phyloP scores from a whole-genome alignment of 805 yeast species.

The Wickerhamomyces chaumierensis region DNA sequence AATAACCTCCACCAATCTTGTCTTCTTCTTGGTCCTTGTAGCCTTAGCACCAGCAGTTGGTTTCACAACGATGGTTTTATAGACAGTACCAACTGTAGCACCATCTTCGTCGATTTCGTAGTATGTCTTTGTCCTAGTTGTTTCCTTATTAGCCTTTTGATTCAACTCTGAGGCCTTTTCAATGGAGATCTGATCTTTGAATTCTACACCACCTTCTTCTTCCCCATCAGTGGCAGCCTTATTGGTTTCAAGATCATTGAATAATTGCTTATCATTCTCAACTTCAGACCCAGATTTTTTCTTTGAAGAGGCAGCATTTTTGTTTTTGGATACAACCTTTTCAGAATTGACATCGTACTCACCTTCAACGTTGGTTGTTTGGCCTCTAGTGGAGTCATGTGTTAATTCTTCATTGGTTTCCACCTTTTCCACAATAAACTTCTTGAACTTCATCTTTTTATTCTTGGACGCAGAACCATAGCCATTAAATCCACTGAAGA shows the following conservation, averaged over 20 bases:
- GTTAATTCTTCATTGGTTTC: constrained; percentile 4
- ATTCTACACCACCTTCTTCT: constrained; percentile 20
- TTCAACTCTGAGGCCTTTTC: constrained; percentile 11
- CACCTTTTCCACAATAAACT: constrained; percentile 4
- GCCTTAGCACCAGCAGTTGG: constrained; percentile 22
- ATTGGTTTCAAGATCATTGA: constrained; percentile 14
- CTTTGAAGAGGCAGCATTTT: constrained; percentile 1
- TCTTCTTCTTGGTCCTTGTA: constrained; percentile 3
- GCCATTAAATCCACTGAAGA: constrained; percentile 11
- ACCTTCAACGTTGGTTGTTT: constrained; percentile 11
- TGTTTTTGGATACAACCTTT: constrained; percentile 9
- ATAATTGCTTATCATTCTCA: constrained; percentile 14
- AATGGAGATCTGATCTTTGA: constrained; percentile 13
- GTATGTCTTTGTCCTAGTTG: constrained; percentile 12
- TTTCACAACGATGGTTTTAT: constrained; percentile 18
- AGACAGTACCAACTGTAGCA: constrained; percentile 15
- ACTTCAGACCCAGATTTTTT: constrained; percentile 7
- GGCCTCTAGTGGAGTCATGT: background rate
- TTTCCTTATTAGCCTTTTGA: constrained; percentile 7
- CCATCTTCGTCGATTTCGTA: constrained; percentile 19
- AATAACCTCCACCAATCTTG: constrained; percentile 5
- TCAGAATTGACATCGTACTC: constrained; percentile 17
- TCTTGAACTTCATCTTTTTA: constrained; percentile 15
- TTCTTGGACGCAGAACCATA: constrained; percentile 8
- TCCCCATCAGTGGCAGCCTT: constrained; percentile 17